Percentiles rank a stretch among this genome's conserved stretches.
These are phyloP conservation scores for Aureobasidium sp. DNA, from an alignment of 2,329 filamentous ascomycete genomes.

Conservation along the genomic window DNA sequence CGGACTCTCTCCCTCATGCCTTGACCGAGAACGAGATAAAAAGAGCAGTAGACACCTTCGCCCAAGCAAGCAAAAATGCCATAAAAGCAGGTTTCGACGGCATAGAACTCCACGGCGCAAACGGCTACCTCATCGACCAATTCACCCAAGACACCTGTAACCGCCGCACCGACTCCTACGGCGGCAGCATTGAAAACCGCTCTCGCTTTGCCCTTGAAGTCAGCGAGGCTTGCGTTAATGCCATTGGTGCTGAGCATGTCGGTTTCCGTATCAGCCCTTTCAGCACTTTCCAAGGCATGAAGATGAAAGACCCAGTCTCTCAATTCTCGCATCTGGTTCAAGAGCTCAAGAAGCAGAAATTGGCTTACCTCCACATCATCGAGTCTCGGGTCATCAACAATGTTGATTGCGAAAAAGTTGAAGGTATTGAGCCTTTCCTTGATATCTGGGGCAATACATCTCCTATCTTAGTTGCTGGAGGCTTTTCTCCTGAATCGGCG, in stretches of 20 bases:
- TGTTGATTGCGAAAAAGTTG: slow-evolving; percentile 31
- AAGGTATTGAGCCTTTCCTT: slow-evolving; percentile 38
- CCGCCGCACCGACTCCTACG: slow-evolving; percentile 42
- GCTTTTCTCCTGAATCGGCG: slow-evolving; percentile 32
- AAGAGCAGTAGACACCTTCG: slow-evolving; percentile 28
- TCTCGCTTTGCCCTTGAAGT: slow-evolving; percentile 46
- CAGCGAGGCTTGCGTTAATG: slow-evolving; percentile 39
- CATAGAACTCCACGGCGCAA: slow-evolving; percentile 43
- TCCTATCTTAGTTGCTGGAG: slow-evolving; percentile 41
- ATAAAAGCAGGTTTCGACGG: slow-evolving; percentile 51
- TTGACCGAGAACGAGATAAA: slow-evolving; percentile 32
- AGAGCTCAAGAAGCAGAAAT: slow-evolving; percentile 41
- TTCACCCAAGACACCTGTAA: slow-evolving; percentile 55
- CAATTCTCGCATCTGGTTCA: slow-evolving; percentile 53
- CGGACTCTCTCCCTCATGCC: slow-evolving; percentile 20
- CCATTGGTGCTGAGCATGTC: slow-evolving; percentile 44
- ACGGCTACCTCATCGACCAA: slow-evolving; percentile 53
- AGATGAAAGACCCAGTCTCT: slow-evolving; percentile 51
- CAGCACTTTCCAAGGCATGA: slow-evolving; percentile 54
- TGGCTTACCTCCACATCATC: slow-evolving; percentile 55
- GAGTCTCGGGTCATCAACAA: slow-evolving; percentile 46
- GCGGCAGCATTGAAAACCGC: slow-evolving; percentile 41
- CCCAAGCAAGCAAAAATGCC: slow-evolving; percentile 35
- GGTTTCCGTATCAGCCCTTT: slow-evolving; percentile 54
- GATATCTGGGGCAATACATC: slow-evolving; percentile 35